A percentile compares a stretch with the other conserved stretches of the same genome.
Conservation (phyloP, 768 basidiomycete species). For the Lentinus tigrinus region DNA sequence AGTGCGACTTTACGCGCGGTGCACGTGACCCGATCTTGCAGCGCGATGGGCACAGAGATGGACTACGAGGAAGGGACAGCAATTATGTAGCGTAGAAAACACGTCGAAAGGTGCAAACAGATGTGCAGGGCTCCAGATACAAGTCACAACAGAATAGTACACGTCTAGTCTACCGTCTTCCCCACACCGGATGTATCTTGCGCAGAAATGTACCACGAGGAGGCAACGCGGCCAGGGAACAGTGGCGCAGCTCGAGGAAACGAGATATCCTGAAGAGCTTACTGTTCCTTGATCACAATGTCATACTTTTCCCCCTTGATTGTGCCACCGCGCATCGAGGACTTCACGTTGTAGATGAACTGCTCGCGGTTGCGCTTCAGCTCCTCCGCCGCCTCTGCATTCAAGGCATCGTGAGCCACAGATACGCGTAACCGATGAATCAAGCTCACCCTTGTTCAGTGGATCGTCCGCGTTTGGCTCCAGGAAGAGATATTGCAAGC, state of each 20-base stretch:
- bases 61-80: not conserved
- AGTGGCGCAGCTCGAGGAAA: not conserved
- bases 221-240: not conserved
- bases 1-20: not conserved
- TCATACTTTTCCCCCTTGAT: constrained; percentile 83
- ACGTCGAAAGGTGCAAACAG: not conserved
- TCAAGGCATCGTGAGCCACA: constrained; percentile 11
- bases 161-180: constrained; percentile 17
- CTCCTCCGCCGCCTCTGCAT: constrained; percentile 91
- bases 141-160: constrained; percentile 18
- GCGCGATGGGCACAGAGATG: not conserved
- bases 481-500: constrained; percentile 95
- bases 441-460: constrained; percentile 94
- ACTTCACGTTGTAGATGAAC: constrained; percentile 84
- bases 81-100: not conserved
- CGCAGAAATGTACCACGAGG: not conserved
- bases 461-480: constrained; percentile 99
- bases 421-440: not conserved
- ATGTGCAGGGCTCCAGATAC: constrained; percentile 15
- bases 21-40: not conserved
- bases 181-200: not conserved
- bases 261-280: not conserved
- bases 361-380: constrained; percentile 83
- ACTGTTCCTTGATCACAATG: constrained; percentile 44
- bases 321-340: constrained; percentile 77